Conservation (phyloP, 2,329 filamentous ascomycete species). For the Xylariales sp. region DNA sequence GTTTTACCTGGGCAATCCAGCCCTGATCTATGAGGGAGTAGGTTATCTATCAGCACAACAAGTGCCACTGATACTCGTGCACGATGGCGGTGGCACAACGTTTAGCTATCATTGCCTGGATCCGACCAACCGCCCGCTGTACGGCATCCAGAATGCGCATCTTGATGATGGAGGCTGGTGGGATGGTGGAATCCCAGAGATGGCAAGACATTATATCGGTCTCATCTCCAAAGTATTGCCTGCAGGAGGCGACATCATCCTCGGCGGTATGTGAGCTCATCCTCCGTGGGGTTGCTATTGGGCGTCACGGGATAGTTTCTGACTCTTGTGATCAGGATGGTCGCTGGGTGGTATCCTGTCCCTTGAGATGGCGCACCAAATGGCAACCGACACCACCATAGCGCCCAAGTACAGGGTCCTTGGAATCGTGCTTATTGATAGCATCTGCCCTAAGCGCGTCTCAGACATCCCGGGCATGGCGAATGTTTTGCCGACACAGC, state of each 20-base stretch:
- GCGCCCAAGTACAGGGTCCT: slow-evolving; percentile 32
- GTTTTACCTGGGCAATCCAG: slow-evolving; percentile 21
- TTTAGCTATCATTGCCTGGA: slow-evolving; percentile 53
- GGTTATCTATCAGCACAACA: slow-evolving; percentile 13
- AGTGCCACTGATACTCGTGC: slow-evolving; percentile 50
- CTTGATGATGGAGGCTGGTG: slow-evolving; percentile 44
- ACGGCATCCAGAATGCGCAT: slow-evolving; percentile 51
- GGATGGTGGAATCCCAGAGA: slow-evolving; percentile 48
- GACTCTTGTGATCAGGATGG: slow-evolving; percentile 36
- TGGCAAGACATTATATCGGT: slow-evolving; percentile 46
- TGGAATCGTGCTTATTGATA: slow-evolving; percentile 51
- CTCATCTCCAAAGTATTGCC: slow-evolving; percentile 38
- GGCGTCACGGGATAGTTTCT: background rate
- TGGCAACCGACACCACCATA: slow-evolving; percentile 29
- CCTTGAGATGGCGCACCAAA: slow-evolving; percentile 43
- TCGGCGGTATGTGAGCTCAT: slow-evolving; percentile 36
- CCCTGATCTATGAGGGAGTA: slow-evolving; percentile 23
- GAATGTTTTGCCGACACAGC: slow-evolving; percentile 19
- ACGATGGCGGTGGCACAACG: slow-evolving; percentile 58
- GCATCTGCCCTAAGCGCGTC: slow-evolving; percentile 32
- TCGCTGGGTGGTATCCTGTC: slow-evolving; percentile 49
- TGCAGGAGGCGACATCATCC: slow-evolving; percentile 35
- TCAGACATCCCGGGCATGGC: slow-evolving; percentile 14
- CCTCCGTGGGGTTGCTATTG: background rate
- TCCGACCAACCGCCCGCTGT: slow-evolving; percentile 42